Evolutionary conservation across 106 monocot species (phyloP), one percentile per base, ranked within the genome.

Genomic region (Apostasia ramifera): DNA sequence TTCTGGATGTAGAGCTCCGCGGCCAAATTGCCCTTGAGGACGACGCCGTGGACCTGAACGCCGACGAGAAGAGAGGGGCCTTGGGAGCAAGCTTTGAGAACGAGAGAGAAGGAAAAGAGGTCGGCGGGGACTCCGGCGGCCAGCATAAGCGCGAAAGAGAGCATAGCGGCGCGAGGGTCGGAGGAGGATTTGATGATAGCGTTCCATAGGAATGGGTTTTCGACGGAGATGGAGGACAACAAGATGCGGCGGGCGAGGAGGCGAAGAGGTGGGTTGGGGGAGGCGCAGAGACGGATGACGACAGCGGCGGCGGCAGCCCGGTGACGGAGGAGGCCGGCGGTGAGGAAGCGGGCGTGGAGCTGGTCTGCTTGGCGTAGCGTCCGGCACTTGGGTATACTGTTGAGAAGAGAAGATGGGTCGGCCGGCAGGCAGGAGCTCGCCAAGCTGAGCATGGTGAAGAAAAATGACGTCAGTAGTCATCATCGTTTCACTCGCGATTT

Each of bases 341-440:
- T 79, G 76, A 82, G 46, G 70, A 82, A 74, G 62, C n/a, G 79
- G 63, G 62, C 82, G 67, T 86, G 82, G 63, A 86, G 39, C 47
- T 76, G 78, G 68, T 57, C 57, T 45, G 78, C 71, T 37, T 85
- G 72, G 2, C 71, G 56, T 8, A 11, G 47, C 6, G 76, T 81
- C 26, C 59, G 58, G 79, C 63, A 86, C 15, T 47, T 67, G 48
- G 69, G 78, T 13, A 86, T 75, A 52, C 39, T 49, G 61, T 40
- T 59, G 50, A 9, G 37, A 26, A 59, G 8, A 37, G 44, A 44
- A 41, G 44, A 72, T 50, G 61, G 65, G 5, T 68, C 63, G 3
- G 59, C 39, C 13, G 77, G 57, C 14, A 40, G 68, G 1, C 53
- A 59, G 46, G 71, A 56, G 41, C 72, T 15, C 13, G 71, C 66